A percentile compares a stretch with the other conserved stretches of the same genome.
phyloP scores from a whole-genome alignment of 306 rosid species.

The Senna tora region DNA sequence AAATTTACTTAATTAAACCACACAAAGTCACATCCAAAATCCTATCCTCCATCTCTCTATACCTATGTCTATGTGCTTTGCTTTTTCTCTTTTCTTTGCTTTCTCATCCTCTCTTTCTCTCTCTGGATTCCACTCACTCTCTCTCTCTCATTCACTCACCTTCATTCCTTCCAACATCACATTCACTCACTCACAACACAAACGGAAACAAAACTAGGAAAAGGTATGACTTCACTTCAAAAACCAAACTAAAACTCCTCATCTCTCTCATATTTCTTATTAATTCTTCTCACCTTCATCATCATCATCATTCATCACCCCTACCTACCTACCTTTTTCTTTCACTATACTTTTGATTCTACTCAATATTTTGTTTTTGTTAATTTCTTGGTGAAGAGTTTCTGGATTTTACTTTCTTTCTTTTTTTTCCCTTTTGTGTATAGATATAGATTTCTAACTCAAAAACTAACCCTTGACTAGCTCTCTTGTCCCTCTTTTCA shows the following conservation, averaged over 20 bases:
- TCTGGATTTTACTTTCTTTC: neutral
- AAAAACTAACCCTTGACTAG: neutral
- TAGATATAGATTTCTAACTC: neutral
- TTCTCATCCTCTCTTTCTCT: neutral
- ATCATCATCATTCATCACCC: too few species aligned
- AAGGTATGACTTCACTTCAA: neutral
- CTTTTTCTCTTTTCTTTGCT: too few species aligned
- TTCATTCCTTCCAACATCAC: too few species aligned
- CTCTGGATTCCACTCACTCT: neutral
- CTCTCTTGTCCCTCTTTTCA: neutral
- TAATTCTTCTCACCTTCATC: too few species aligned
- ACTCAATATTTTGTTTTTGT: neutral
- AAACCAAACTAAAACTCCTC: constrained; percentile 2
- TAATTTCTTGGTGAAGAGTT: neutral
- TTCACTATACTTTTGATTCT: too few species aligned
- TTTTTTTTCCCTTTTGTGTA: neutral
- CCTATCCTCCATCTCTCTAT: too few species aligned
- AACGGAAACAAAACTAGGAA: neutral
- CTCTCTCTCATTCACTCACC: neutral
- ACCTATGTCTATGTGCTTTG: too few species aligned
- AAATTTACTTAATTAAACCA: too few species aligned
- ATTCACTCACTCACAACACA: neutral
- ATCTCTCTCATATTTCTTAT: neutral
- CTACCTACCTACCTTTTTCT: too few species aligned
- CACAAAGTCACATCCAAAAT: neutral